These are phyloP conservation scores for Emydomyces testavorans DNA, from an alignment of 2,329 filamentous ascomycete species.

Conservation along the genomic window DNA sequence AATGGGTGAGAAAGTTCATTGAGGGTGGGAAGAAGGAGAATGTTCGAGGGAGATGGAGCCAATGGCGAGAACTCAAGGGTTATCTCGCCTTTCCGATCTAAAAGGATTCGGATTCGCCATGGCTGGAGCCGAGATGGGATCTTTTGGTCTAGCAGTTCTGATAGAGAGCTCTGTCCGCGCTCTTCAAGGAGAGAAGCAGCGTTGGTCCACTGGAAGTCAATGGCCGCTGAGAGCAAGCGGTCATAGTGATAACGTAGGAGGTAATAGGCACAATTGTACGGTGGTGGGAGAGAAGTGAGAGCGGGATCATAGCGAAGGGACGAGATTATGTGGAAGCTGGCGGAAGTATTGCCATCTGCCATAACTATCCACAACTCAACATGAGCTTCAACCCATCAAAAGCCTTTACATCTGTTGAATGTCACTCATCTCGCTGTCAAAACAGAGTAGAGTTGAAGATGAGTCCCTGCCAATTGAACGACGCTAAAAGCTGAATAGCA, in stretches of 20 bases:
- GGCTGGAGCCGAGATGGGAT: constrained; percentile 26
- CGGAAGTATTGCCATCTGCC: constrained; percentile 1
- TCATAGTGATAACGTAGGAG: constrained; percentile 70
- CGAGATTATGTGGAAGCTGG: constrained; percentile 53
- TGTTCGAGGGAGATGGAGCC: constrained; percentile 18
- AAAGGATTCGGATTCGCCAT: constrained; percentile 31
- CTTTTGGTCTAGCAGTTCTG: constrained; percentile 24
- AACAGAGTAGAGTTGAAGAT: too few relatives aligned
- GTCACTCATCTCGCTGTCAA: too few relatives aligned
- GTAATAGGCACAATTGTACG: constrained; percentile 53
- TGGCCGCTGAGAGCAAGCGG: constrained; percentile 54
- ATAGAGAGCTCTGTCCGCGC: constrained; percentile 22
- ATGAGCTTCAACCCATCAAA: not conserved
- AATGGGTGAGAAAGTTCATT: constrained; percentile 16
- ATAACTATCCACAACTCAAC: not conserved
- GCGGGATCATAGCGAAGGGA: constrained; percentile 59
- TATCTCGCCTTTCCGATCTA: constrained; percentile 24
- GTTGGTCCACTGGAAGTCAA: constrained; percentile 39
- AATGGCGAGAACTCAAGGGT: constrained; percentile 26
- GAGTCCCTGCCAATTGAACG: too few relatives aligned
- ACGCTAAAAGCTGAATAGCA: too few relatives aligned
- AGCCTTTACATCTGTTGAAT: not conserved
- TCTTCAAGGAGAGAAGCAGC: constrained; percentile 23
- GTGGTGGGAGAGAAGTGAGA: constrained; percentile 32
- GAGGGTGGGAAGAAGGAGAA: constrained; percentile 11